Base-by-base conservation (phyloP, 1,139 yeast genomes). In the Zygosaccharomyces sapae region DNA sequence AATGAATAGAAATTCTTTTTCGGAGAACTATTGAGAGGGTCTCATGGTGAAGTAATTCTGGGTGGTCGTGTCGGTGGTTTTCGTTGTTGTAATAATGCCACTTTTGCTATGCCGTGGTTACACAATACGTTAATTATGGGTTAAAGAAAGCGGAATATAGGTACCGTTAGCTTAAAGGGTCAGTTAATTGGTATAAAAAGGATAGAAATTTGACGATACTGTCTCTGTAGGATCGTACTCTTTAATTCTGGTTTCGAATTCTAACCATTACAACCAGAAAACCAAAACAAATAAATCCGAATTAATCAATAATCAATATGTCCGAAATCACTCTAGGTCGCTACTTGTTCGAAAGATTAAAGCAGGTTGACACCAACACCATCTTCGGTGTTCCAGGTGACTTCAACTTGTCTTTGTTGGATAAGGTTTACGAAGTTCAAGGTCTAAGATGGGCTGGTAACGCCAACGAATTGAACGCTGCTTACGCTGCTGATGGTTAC, bases 401-500 rank as follows among this genome's bases (percentile, higher is more conserved):
- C 63, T 82, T 81, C 74, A 82, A 81, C 69, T 71, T 81, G 61
- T 71, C 83, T 5, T 69, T 82, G 44, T 70, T 82, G 50, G 88
- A 82, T 58, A 79, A 80, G 63, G 71, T 82, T 55, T 79, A 80
- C 61, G 80, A 79, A 52, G 83, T 80, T 36, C 74, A 73, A 38
- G 79, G 75, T 41, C 62, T 81, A 61, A 71, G 74, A 61, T 82
- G 88, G 88, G 80, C 80, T 39, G 87, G 87, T 52, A 80, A 80
- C 63, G 80, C 84, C 61, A 82, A 81, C 68, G 88, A 82, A 67
- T 74, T 82, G 69, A 81, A 81, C 64, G 86, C 86, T 19, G 81
- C 85, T 25, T 82, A 81, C 62, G 79, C 86, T 41, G 83, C 85
- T 34, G 88, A 82, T 65, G 88, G 86, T 44, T 82, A 82, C 69